Base-by-base conservation (phyloP, 495 filamentous ascomycete genomes). In the Lindgomyces ingoldianus region DNA sequence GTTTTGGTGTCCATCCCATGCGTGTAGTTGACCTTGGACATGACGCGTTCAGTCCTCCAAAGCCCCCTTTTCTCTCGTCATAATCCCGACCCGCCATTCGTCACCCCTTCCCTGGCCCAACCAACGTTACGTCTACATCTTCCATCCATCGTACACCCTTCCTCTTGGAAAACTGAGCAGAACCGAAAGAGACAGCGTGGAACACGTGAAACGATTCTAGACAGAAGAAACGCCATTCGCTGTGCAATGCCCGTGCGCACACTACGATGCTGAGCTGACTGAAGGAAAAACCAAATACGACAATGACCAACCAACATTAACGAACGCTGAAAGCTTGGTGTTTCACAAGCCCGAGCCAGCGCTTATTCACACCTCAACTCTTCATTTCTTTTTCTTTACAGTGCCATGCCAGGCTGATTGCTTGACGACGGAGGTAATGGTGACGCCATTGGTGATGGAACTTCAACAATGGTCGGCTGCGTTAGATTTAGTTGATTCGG, bases 381-480 rank as follows among this genome's bases (percentile, higher is more conserved):
- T 10, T 24, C 22, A 59, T 49, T 26, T 29, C 39, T 18, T 3
- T 36, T 2, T 26, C 24, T 9, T 60, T 25, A 60, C 27, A 48
- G 18, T 8, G 59, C 59, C 52, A 63, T 36, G 11, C 53, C 65
- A 29, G 64, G 58, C 41, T 63, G 54, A 9, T 30, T 16, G 41
- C 9, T 21, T 26, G 19, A 18, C 18, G 41, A 11, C 18, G 33
- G 25, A 3, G 55, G 50, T 4, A 29, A 50, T 42, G 68, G 68
- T 6, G 59, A 64, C 6, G 68, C 29, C 33, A 57, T 50, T 10
- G 64, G 64, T 22, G 64, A 48, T 9, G 64, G 64, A 2, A 68
- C 68, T 33, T 71, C 68, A 6, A 64, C 55, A 45, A 71, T 67
- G 1, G 68, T 71, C 21, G 47, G 19, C 18, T 70, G 56, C 22